Base-by-base conservation (phyloP, 208 protist genomes). In the Leishmania tarentolae region DNA sequence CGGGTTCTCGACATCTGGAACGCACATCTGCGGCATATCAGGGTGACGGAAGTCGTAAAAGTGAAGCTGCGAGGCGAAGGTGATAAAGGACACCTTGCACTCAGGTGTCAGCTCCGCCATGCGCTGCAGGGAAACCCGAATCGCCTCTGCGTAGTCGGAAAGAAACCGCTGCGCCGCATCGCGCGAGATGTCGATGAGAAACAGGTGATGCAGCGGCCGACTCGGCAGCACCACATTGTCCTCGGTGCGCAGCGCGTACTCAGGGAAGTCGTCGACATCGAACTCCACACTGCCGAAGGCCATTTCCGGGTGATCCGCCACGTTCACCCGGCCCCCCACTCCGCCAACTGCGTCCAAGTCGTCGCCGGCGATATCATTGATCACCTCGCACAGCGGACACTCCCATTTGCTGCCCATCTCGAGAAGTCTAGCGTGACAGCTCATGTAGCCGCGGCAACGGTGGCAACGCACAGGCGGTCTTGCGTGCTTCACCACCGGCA, bases 381-480 rank as follows among this genome's bases (percentile, higher is more conserved):
- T 78, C 82, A 97, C 92, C 44, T 74, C 85, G 83, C 98, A 99
- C 37, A 99, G 82, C 57, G 95, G 90, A 86, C 98, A 99, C 66
- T 85, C 79, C 95, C 96, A 99, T 66, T 69, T 74, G 37, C 93
- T 83, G 61, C 98, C 98, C 80, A 97, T 91, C 59, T 98, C 89
- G 24, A 91, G 84, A 83, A 98, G 98, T 9, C 73, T 75, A 13
- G 94, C 88, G 82, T 97, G 92, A 56, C 92, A 95, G 78, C 94
- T 97, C 17, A 99, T 90, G 88, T 99, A 99, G 17, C 90, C 93
- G 74, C 97, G 93, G 86, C 98, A 99, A 73, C 97, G 95, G 46
- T 95, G 82, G 85, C 98, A 99, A n/a, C 98, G 95, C 56, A 98
- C 88, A 13, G 98, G 98, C 11, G 91, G 85, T 21, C 88, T 79